These are phyloP conservation scores for Stagonosporopsis rhizophila DNA, from an alignment of 2,329 filamentous ascomycete genomes.

Conservation along the genomic window DNA sequence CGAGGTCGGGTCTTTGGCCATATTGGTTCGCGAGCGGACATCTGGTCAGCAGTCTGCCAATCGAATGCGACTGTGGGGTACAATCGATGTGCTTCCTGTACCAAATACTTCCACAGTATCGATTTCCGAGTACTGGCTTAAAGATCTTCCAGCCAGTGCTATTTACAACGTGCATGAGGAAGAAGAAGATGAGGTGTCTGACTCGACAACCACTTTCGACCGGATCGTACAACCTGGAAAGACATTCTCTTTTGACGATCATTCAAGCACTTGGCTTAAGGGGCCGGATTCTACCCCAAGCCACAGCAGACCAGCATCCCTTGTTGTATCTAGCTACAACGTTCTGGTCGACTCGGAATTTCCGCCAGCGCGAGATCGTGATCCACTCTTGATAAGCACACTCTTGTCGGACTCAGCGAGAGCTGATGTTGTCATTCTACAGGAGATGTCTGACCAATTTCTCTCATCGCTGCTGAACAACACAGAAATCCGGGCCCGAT, in stretches of 20 bases:
- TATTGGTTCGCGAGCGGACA: conserved; percentile 60
- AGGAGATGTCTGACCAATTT: conserved; percentile 72
- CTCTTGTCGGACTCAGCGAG: conserved; percentile 43
- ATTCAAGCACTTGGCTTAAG: conserved; percentile 33
- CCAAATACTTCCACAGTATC: not conserved
- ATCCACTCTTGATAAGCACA: conserved; percentile 46
- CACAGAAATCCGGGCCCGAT: conserved; percentile 55
- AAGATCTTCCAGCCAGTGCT: not conserved
- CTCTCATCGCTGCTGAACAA: conserved; percentile 62
- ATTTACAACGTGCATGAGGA: conserved; percentile 7
- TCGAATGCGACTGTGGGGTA: conserved; percentile 66
- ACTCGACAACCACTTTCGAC: conserved; percentile 4
- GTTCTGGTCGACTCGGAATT: conserved; percentile 51
- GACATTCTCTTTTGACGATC: conserved; percentile 42
- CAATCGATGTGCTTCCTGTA: conserved; percentile 47
- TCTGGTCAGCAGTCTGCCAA: conserved; percentile 39
- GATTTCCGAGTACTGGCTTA: conserved; percentile 26
- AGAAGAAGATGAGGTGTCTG: not conserved
- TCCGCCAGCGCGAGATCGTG: conserved; percentile 46
- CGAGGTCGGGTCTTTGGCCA: conserved; percentile 56
- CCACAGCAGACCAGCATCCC: conserved; percentile 8
- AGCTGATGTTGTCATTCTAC: conserved; percentile 56
- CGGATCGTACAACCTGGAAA: conserved; percentile 30
- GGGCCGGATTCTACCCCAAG: not conserved
- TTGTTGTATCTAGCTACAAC: conserved; percentile 55